phyloP scores from a whole-genome alignment of 352 stramenopile genomes.

The Sclerospora graminicola region DNA sequence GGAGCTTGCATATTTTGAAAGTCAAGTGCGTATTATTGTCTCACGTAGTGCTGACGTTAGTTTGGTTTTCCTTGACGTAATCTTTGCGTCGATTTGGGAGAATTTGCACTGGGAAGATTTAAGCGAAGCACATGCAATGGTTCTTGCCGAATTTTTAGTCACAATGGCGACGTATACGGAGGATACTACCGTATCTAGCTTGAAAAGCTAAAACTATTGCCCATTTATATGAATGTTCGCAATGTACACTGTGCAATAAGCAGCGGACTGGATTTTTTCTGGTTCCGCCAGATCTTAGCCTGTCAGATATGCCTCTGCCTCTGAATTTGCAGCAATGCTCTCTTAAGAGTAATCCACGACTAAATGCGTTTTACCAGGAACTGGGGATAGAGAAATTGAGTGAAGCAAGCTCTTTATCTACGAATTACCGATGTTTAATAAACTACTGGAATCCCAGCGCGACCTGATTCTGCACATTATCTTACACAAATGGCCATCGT shows the following conservation, averaged over 20 bases:
- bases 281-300: conserved; percentile 46
- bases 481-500: conserved; percentile 40
- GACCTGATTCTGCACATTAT: conserved; percentile 47
- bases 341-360: conserved; percentile 45
- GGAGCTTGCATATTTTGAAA: conserved; percentile 69
- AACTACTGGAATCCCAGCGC: conserved; percentile 37
- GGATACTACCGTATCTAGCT: conserved; percentile 63
- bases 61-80: conserved; percentile 39
- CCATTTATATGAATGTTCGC: no score
- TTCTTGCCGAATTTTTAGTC: conserved; percentile 54
- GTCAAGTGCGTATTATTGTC: conserved; percentile 55
- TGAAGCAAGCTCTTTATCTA: conserved; percentile 68
- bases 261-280: conserved; percentile 40
- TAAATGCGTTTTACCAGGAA: conserved; percentile 73
- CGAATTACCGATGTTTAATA: conserved; percentile 51
- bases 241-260: conserved; percentile 29
- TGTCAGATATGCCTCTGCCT: conserved; percentile 49
- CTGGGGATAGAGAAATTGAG: conserved; percentile 71
- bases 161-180: conserved; percentile 42
- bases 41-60: conserved; percentile 30
- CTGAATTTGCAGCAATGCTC: conserved; percentile 45
- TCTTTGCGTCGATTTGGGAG: conserved; percentile 32
- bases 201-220: conserved; percentile 54
- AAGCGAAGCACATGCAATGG: conserved; percentile 19
- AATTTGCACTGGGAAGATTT: conserved; percentile 16